Evolutionary conservation across 2,329 filamentous ascomycete genomes (phyloP), one percentile per base, ranked within the genome.

Genomic region (Zymoseptoria tritici): DNA sequence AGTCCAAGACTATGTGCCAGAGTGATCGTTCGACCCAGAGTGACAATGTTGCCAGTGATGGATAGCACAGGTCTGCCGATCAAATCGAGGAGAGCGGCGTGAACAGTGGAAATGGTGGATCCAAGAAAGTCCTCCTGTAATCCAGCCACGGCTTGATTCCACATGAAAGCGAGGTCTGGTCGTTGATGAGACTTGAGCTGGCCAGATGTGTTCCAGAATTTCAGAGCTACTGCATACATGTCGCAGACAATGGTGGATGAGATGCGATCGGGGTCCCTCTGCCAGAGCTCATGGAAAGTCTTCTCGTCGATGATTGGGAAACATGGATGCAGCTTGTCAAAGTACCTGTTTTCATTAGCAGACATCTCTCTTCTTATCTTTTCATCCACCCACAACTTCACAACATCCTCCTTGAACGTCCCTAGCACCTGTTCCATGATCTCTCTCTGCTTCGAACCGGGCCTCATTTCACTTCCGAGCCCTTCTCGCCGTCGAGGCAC

Each of bases 1-100:
- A 84, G 71, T 0, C 81, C 81, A 58, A 83, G 78, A 19, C 80
- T 81, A 61, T 83, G 80, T 8, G 81, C 79, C 21, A 84, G 73
- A 13, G 80, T 79, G 26, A 81, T 78, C 7, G 24, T 26, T 8
- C 24, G 24, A 26, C 24, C 24, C 24, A 26, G 73, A 13, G 80
- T 80, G 29, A 81, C 78, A 7, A 81, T 78, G 66, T 84, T 84
- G 2, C 75, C 74, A 9, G 75, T 72, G 3, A 78, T 74, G 0
- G 71, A 73, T 1, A 75, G 67, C 0, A 76, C 74, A 1, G 76
- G 76, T 1, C 76, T 70, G 0, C 75, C 76, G 31, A 75, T 70
- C 53, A 77, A 70, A 55, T 78, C 76, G 0, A 78, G 66, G 1
- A 77, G 64, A 0, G 75, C 71, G 2, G 75, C 68, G 52, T 74